Evolutionary conservation across 2,329 filamentous ascomycete genomes (phyloP).

Genomic region (Aspergillus hiratsukae): DNA sequence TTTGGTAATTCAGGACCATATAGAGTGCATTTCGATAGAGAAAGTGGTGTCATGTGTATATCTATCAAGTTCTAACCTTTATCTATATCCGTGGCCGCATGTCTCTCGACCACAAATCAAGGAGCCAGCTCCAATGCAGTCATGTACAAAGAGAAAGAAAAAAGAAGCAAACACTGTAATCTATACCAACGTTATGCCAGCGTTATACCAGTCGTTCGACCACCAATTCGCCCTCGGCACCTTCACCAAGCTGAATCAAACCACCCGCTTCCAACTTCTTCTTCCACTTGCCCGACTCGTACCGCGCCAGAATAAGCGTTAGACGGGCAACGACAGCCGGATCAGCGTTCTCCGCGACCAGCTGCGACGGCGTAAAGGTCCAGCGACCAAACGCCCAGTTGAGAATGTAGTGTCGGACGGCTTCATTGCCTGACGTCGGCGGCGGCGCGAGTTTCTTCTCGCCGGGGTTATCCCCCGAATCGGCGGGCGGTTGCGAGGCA

Average conservation of each 20-base stretch:
- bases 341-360: conserved; percentile 35
- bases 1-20: not conserved
- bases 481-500: conserved; percentile 39
- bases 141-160: conserved; percentile 2
- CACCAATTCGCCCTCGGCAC: conserved; percentile 23
- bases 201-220: conserved; percentile 35
- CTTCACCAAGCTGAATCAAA: conserved; percentile 26
- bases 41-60: not conserved
- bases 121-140: conserved; percentile 15
- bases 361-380: conserved; percentile 67
- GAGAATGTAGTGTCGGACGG: conserved; percentile 68
- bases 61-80: not conserved
- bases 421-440: conserved; percentile 24
- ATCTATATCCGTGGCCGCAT: not conserved
- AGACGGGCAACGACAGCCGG: conserved; percentile 34
- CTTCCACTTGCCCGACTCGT: conserved; percentile 47
- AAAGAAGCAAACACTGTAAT: conserved; percentile 1
- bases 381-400: conserved; percentile 98
- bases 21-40: too few species aligned
- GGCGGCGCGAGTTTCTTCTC: conserved; percentile 12
- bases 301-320: conserved; percentile 45
- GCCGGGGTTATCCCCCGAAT: conserved; percentile 43
- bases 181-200: conserved; percentile 20
- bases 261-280: conserved; percentile 42
- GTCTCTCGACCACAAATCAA: not conserved